A percentile compares a stretch with the other conserved stretches of the same genome.
These are phyloP conservation scores for Ephemerocybe angulata DNA, from an alignment of 768 basidiomycete species.

Conservation along the genomic window DNA sequence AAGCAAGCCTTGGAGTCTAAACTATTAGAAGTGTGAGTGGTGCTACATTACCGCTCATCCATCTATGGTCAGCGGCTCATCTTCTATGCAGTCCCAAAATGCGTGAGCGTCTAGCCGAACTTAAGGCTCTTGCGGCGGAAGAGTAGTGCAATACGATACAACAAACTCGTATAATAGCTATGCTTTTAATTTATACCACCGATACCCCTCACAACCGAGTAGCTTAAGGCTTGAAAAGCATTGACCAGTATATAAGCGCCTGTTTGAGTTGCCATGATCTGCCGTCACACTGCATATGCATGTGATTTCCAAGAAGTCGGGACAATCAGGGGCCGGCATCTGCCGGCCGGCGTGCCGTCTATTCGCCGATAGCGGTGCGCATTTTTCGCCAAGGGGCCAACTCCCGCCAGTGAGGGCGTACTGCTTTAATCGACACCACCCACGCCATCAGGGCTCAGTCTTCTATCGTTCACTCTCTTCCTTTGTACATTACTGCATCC, in stretches of 20 bases:
- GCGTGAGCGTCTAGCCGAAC: constrained; percentile 67
- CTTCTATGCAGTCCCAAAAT: constrained; percentile 65
- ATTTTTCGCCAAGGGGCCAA: background rate
- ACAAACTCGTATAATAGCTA: too few relatives aligned
- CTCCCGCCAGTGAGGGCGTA: background rate
- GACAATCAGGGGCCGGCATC: background rate
- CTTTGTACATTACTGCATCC: constrained; percentile 7
- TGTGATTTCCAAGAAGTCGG: too few relatives aligned
- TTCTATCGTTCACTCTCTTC: constrained; percentile 3
- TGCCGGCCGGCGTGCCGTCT: background rate
- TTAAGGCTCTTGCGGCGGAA: constrained; percentile 36
- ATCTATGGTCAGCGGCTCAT: background rate
- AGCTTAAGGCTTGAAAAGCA: too few relatives aligned
- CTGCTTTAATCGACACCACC: background rate
- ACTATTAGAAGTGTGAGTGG: constrained; percentile 77
- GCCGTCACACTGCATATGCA: too few relatives aligned
- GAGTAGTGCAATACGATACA: too few relatives aligned
- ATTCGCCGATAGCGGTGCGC: background rate
- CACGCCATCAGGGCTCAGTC: background rate
- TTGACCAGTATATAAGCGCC: too few relatives aligned
- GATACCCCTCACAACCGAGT: too few relatives aligned
- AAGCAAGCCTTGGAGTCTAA: constrained; percentile 86
- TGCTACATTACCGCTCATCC: background rate
- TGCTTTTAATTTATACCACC: too few relatives aligned
- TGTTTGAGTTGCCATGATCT: too few relatives aligned